Conservation (phyloP, 129 eudicot genomes). For the Smallanthus sonchifolius region DNA sequence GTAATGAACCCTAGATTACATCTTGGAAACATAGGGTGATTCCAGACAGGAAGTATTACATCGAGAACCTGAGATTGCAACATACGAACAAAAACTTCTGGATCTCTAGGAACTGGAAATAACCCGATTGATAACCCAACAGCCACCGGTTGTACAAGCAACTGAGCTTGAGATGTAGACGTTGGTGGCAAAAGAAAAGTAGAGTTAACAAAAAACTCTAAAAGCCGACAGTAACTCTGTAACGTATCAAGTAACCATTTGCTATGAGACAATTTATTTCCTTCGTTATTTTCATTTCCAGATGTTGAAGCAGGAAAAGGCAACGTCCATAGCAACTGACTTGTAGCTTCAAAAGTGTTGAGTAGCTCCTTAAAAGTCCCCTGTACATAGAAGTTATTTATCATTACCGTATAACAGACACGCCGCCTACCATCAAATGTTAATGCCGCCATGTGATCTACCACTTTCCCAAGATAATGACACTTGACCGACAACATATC, state of each 20-base stretch:
- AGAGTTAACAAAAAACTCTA: slow-evolving; percentile 82
- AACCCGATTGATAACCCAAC: slow-evolving; percentile 91
- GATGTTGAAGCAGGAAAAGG: slow-evolving; percentile 54
- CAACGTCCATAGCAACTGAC: slow-evolving; percentile 87
- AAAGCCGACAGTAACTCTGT: slow-evolving; percentile 74
- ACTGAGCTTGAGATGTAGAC: slow-evolving; percentile 82
- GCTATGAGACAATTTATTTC: slow-evolving; percentile 51
- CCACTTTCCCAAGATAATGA: slow-evolving; percentile 94
- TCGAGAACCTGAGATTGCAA: slow-evolving; percentile 94
- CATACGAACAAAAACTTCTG: slow-evolving; percentile 89
- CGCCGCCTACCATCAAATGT: slow-evolving; percentile 81
- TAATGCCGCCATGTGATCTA: slow-evolving; percentile 77
- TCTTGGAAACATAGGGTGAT: slow-evolving; percentile 74
- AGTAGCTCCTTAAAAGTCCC: slow-evolving; percentile 94
- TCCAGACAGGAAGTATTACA: slow-evolving; percentile 95
- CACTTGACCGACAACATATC: slow-evolving; percentile 77
- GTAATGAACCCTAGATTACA: slow-evolving; percentile 68
- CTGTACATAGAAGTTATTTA: slow-evolving; percentile 87
- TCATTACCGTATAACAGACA: slow-evolving; percentile 65
- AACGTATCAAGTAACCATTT: slow-evolving; percentile 86
- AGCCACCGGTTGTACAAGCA: slow-evolving; percentile 98
- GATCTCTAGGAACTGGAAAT: slow-evolving; percentile 96
- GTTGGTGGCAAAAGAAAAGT: slow-evolving; percentile 59
- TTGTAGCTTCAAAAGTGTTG: slow-evolving; percentile 96
- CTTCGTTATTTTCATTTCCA: slow-evolving; percentile 52